Evolutionary conservation across 768 basidiomycete species (phyloP), one percentile per base, ranked within the genome.

Genomic region (Mycena belliarum): DNA sequence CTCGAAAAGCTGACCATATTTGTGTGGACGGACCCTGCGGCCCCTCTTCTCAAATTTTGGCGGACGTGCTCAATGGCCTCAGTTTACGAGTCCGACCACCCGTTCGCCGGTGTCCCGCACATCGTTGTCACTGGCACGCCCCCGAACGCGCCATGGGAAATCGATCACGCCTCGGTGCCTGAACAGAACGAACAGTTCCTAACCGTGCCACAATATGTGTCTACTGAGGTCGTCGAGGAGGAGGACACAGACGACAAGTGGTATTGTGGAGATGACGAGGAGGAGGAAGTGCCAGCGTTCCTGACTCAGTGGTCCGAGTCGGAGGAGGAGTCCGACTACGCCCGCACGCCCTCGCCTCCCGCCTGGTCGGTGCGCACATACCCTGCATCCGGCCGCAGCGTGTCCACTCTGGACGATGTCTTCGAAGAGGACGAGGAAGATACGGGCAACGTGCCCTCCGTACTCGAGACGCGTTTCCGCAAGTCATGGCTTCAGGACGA

Each of bases 21-120:
- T 64, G 54, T 57, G 38, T 86, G 83, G 83, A 68, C 67, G 25
- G 83, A 86, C 66, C 78, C 81, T 44, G 83, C 79, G 28, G 75
- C 79, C 21, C 47, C 43, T 3, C 23, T 54, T 29, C 62, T 63
- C 37, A 42, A 56, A 33, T 10, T 40, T 20, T 60, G 46, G 46
- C 62, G 63, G 21, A 58, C 61, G 8, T 65, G 65, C 26, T 63
- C 59, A n/a, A 75, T 74, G 7, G 68, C 76, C 21, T 70, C 69
- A 6, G 64, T 83, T 51, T 63, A 80, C 21, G 79, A 82, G 59
- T 82, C 83, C 18, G 57, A 67, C 12, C 67, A 59, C 49, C 80
- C 82, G 11, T 77, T 71, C 59, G 63, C 58, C 42, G 26, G 48
- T 7, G 69, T 71, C 15, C 81, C 81, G 11, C 81, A 82, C 59